A percentile compares a stretch with the other conserved stretches of the same genome.
phyloP scores from a whole-genome alignment of 2,329 filamentous ascomycete species.

The Camptophora hylomeconis region DNA sequence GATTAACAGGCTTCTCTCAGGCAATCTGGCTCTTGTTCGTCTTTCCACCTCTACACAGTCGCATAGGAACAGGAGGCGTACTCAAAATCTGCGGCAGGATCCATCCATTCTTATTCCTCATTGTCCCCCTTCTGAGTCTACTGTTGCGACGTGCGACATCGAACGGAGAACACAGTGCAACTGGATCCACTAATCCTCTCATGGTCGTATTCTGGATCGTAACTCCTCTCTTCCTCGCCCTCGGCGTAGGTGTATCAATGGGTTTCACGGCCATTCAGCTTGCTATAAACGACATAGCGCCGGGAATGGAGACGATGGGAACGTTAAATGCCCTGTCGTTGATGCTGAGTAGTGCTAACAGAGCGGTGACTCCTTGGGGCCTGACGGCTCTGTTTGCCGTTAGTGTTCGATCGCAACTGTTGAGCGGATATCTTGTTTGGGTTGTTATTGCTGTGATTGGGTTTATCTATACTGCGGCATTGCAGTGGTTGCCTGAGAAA shows the following conservation, averaged over 20 bases:
- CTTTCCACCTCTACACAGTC: constrained; percentile 55
- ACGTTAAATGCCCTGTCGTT: constrained; percentile 59
- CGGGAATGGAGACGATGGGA: constrained; percentile 50
- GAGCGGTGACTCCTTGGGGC: constrained; percentile 52
- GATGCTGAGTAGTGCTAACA: constrained; percentile 46
- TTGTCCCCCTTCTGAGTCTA: constrained; percentile 41
- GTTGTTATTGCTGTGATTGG: constrained; percentile 36
- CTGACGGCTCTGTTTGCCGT: constrained; percentile 57
- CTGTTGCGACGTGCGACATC: constrained; percentile 44
- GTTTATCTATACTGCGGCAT: constrained; percentile 20
- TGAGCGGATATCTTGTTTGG: constrained; percentile 56
- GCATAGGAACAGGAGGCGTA: constrained; percentile 53
- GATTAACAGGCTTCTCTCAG: constrained; percentile 51
- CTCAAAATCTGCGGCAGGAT: constrained; percentile 42
- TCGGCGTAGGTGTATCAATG: constrained; percentile 55
- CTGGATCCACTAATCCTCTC: constrained; percentile 28
- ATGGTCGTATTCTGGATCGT: constrained; percentile 44
- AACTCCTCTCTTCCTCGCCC: constrained; percentile 29
- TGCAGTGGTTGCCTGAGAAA: constrained; percentile 23
- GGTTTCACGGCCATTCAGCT: constrained; percentile 57
- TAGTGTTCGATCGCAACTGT: constrained; percentile 48
- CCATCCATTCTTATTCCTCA: constrained; percentile 53
- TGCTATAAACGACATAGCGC: constrained; percentile 60
- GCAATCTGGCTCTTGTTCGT: constrained; percentile 56
- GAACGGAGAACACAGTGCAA: constrained; percentile 1